Evolutionary conservation across 768 basidiomycete species (phyloP), one percentile per base, ranked within the genome.

Genomic region (Serendipita vermifera): DNA sequence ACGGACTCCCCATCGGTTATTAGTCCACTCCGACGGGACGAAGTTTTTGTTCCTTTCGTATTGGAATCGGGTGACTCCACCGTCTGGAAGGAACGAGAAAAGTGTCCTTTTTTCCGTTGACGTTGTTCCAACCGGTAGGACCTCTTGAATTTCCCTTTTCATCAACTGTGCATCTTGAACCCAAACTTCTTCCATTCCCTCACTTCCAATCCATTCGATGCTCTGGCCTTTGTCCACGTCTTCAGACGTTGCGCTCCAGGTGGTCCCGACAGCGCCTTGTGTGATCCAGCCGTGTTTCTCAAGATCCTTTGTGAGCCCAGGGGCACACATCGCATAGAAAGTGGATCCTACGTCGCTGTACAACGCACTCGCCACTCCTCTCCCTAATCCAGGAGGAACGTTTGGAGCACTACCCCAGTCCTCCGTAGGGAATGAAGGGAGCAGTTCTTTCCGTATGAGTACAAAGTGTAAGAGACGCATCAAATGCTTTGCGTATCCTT

Each of bases 401-500:
- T 61, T 58, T 3, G 78, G 78, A 33, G 75, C 72, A 2, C 64
- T 51, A 14, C 78, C 78, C 73, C 72, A 75, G 27, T 54, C 48
- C 20, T 61, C 63, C 0, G 57, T 43, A 3, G 77, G 77, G 69
- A 70, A 73, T 46, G 54, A 46, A 5, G 62, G 69, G 61, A 57
- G 38, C 60, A 31, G 29, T 15, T 15, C n/a, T 51, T 58, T 58
- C 9, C 70, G 68, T 4, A 74, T 75, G 33, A 77, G 65, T 11
- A 78, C 72, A 73, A 74, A 77, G 62, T 84, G 81, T 33, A 84
- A 56, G 22, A 84, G 71, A 13, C 74, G 70, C 80, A 83, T 80
- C 80, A 82, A 80, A 58, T 80, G 77, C 9, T 65, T 63, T 9
- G 76, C 80, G 59, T 81, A 83, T n/a, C 82, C 81, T 54, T 75